phyloP scores from a whole-genome alignment of 2,329 filamentous ascomycete genomes.

The Fusarium albidum region DNA sequence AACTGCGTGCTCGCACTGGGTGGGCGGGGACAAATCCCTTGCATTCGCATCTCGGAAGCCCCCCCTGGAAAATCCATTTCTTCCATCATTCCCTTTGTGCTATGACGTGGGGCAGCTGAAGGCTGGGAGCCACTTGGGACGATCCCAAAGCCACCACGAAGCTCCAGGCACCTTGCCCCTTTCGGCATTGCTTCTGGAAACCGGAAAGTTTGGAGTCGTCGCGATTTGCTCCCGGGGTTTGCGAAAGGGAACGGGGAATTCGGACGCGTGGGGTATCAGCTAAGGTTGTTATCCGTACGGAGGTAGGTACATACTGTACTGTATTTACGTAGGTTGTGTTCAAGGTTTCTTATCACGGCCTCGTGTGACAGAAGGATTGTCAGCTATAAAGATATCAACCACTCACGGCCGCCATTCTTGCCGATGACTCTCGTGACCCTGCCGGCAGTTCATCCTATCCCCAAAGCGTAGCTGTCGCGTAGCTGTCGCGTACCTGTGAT shows the following conservation, averaged over 20 bases:
- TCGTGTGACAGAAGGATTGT: slow-evolving; percentile 1
- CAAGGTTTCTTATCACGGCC: too few relatives aligned
- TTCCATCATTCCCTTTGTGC: slow-evolving; percentile 23
- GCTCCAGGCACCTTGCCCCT: slow-evolving; percentile 21
- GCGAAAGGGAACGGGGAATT: slow-evolving; percentile 11
- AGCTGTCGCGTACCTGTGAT: slow-evolving; percentile 16
- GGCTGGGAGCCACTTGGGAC: slow-evolving; percentile 6
- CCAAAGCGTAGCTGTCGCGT: slow-evolving; percentile 32
- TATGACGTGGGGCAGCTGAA: slow-evolving; percentile 8
- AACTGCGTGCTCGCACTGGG: slow-evolving; percentile 1
- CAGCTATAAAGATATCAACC: not conserved
- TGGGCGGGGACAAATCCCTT: slow-evolving; percentile 3
- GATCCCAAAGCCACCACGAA: slow-evolving; percentile 9
- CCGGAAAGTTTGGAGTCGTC: slow-evolving; percentile 23
- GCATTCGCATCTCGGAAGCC: slow-evolving; percentile 18
- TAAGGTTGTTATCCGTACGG: too few relatives aligned
- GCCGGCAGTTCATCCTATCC: slow-evolving; percentile 22
- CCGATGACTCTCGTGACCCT: slow-evolving; percentile 13
- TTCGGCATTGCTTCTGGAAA: slow-evolving; percentile 29
- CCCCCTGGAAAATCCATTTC: slow-evolving; percentile 17
- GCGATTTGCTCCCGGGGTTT: slow-evolving; percentile 10
- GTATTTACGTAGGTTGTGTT: not conserved
- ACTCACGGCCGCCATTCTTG: slow-evolving; percentile 18
- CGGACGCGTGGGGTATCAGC: not conserved
- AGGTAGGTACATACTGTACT: too few relatives aligned